Evolutionary conservation across 148 eudicot species (phyloP), one percentile per base, ranked within the genome.

Genomic region (Heliamphora exappendiculata): DNA sequence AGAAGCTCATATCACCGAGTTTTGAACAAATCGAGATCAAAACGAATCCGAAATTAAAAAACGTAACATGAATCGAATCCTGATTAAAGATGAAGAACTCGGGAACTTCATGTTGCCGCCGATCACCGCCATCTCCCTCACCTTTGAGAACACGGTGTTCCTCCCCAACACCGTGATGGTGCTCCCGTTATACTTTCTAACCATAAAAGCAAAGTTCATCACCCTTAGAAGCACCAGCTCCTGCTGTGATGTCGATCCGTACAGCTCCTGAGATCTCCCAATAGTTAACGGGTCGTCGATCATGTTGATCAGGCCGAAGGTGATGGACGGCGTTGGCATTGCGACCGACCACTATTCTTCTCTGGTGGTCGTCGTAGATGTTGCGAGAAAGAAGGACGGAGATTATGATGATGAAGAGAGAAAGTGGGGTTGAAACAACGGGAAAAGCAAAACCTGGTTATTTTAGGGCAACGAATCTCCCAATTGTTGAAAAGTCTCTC

Each of bases 101-200:
- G n/a, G n/a, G n/a, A n/a, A n/a, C n/a, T n/a, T n/a, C n/a, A n/a
- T n/a, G 33, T 59, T 86, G 28, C 88, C 86, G 4, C 83, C 83
- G 41, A 86, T 73, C 71, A 86, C 82, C 39, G 86, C 58, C 84
- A 86, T 67, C 76, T 86, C 86, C 51, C 88, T 76, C 33, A 81
- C 79, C 76, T 70, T 72, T 10, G 70, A 16, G 16, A 70, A 66
- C 11, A 83, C 78, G 62, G 41, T 13, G 44, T 86, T 83, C 67
- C 82, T 53, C 31, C 89, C 89, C 72, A 84, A 33, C 33, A 86
- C 70, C 8, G 74, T 78, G 26, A 86, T 37, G 5, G 79, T 64
- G 67, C 88, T 86, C 3, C 88, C 88, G 17, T 86, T 86, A n/a
- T 83, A 86, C 59, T 78, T 81, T 5, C 84, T 86, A 3, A 81